Evolutionary conservation across 2,329 filamentous ascomycete species (phyloP).

Genomic region (Ceratocystis ficicola): DNA sequence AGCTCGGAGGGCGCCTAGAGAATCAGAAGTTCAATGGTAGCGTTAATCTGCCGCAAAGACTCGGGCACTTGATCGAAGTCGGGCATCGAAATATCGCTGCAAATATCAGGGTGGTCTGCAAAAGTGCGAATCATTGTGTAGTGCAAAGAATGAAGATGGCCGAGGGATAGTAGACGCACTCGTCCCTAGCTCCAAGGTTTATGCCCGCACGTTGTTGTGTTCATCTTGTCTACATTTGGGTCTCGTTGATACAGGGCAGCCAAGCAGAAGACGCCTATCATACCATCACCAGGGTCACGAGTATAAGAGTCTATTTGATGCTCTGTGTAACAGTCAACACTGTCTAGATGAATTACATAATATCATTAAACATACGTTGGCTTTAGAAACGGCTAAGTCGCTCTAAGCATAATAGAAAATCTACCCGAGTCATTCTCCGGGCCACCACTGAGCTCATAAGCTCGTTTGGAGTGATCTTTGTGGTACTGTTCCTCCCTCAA

Average conservation of each 20-base stretch:
- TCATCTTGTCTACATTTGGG: not conserved
- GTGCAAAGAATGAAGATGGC: not conserved
- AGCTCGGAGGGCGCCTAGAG: not conserved
- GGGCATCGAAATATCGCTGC: not conserved
- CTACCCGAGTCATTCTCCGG: not conserved
- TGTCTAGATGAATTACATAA: not conserved
- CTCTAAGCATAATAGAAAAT: not conserved
- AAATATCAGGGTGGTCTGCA: not conserved
- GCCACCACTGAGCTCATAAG: not conserved
- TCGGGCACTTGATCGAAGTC: not conserved
- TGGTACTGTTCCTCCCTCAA: constrained; percentile 7
- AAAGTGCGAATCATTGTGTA: not conserved
- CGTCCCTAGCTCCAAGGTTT: not conserved
- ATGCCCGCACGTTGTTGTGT: not conserved
- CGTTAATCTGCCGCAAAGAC: not conserved
- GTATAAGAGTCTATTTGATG: not conserved
- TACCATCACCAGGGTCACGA: not conserved
- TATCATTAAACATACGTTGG: not conserved
- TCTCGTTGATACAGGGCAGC: not conserved
- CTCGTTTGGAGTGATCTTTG: not conserved
- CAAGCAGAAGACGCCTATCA: not conserved
- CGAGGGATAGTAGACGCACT: not conserved
- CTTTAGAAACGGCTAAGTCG: not conserved
- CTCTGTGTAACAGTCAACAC: not conserved
- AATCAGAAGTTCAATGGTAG: not conserved